These are phyloP conservation scores for Solanum paucissectum DNA, from an alignment of 257 asterid genomes.

Conservation along the genomic window DNA sequence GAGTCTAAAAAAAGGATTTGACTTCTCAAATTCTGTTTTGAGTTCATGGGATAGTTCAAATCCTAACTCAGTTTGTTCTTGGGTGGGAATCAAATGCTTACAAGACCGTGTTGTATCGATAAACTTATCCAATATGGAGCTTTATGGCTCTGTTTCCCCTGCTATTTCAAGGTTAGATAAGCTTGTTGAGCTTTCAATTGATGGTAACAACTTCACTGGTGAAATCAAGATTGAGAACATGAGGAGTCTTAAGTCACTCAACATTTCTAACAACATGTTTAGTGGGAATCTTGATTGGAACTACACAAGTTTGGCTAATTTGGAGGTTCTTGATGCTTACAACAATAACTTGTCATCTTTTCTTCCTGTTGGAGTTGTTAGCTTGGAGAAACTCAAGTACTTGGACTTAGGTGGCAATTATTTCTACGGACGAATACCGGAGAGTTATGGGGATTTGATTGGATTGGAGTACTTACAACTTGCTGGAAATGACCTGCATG, in stretches of 20 bases:
- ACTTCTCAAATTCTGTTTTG: slow-evolving; percentile 20
- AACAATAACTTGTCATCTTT: slow-evolving; percentile 64
- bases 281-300: slow-evolving; percentile 68
- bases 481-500: slow-evolving; percentile 73
- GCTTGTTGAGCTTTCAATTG: slow-evolving; percentile 57
- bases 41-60: slow-evolving; percentile 51
- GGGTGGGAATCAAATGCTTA: slow-evolving; percentile 67
- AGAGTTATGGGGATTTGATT: slow-evolving; percentile 40
- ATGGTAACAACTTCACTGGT: slow-evolving; percentile 96
- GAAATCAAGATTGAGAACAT: slow-evolving; percentile 54
- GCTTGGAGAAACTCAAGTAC: slow-evolving; percentile 50
- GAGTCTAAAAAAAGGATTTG: slow-evolving; percentile 44
- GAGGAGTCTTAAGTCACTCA: slow-evolving; percentile 48
- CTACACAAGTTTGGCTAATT: slow-evolving; percentile 43
- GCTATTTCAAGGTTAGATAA: slow-evolving; percentile 48
- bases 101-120: slow-evolving; percentile 48
- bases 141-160: slow-evolving; percentile 64
- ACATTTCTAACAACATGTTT: slow-evolving; percentile 64
- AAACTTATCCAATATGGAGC: slow-evolving; percentile 55
- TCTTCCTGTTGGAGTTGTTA: slow-evolving; percentile 58
- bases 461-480: slow-evolving; percentile 63
- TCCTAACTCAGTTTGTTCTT: slow-evolving; percentile 53
- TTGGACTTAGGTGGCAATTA: slow-evolving; percentile 84
- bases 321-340: slow-evolving; percentile 67
- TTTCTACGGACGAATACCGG: slow-evolving; percentile 56